Percentiles rank a stretch among this genome's conserved stretches.
These are phyloP conservation scores for Otatea glauca DNA, from an alignment of 176 grass and related monocot species.

Conservation along the genomic window DNA sequence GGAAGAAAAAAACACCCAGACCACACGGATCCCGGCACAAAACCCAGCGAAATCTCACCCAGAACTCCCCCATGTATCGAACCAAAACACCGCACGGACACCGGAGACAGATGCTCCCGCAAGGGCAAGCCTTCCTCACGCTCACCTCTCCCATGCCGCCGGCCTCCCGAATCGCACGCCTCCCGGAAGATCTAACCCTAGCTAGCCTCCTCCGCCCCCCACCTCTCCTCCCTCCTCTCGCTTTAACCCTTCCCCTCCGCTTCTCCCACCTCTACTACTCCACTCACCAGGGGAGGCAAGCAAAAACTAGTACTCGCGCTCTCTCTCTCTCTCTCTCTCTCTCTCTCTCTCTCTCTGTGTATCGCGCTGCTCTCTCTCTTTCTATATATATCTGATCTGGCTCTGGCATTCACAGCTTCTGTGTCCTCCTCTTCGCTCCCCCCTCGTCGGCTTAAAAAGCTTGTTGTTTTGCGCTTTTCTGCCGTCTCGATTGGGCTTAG, in stretches of 20 bases:
- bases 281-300: too few species aligned
- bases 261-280: not conserved
- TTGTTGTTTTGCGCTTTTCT: conserved; percentile 31
- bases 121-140: too few species aligned
- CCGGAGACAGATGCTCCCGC: not conserved
- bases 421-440: not conserved
- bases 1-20: too few species aligned
- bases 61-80: not conserved
- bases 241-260: not conserved
- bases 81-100: not conserved
- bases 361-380: too few species aligned
- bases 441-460: not conserved
- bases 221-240: not conserved
- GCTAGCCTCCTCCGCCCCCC: not conserved
- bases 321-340: too few species aligned
- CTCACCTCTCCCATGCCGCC: conserved; percentile 45
- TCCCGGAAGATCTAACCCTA: too few species aligned
- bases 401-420: conserved; percentile 39
- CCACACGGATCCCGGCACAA: too few species aligned
- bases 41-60: too few species aligned
- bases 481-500: conserved; percentile 19
- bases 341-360: too few species aligned
- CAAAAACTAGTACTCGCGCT: not conserved
- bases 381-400: too few species aligned
- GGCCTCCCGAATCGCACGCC: not conserved